Percentiles rank a stretch among this genome's conserved stretches.
Conservation (phyloP, 805 yeast species). For the Saccharomyces paradoxus region DNA sequence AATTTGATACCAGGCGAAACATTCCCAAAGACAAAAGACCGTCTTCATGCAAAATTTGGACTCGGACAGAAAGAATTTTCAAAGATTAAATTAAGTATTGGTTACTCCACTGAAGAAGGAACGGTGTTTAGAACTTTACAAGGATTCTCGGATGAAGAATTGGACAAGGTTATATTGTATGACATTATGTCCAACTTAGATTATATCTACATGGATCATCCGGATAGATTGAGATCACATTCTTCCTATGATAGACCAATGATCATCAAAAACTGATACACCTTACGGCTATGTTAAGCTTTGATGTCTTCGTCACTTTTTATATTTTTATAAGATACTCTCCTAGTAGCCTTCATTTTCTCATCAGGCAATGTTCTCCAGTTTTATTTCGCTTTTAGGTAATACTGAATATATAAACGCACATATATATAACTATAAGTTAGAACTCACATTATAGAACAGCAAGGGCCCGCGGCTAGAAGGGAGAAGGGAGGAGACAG, state of each 20-base stretch:
- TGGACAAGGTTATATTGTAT: conserved; percentile 38
- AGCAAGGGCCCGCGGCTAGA: no score
- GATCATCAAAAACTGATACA: conserved; percentile 38
- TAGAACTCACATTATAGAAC: neutral
- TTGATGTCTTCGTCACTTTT: neutral
- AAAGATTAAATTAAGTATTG: conserved; percentile 49
- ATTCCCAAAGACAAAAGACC: conserved; percentile 49
- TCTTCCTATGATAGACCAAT: conserved; percentile 50
- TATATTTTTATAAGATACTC: neutral
- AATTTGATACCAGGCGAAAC: conserved; percentile 61
- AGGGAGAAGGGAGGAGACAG: neutral
- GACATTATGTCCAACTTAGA: conserved; percentile 45
- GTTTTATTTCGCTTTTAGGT: neutral
- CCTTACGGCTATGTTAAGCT: neutral
- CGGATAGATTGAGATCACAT: conserved; percentile 64
- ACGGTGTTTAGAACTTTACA: conserved; percentile 31
- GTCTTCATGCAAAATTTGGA: conserved; percentile 66
- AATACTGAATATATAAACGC: neutral
- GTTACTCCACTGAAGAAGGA: conserved; percentile 27
- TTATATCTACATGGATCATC: conserved; percentile 75
- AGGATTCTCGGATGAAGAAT: conserved; percentile 46
- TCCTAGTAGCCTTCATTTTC: neutral
- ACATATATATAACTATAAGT: neutral
- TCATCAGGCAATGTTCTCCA: neutral
- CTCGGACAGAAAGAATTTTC: conserved; percentile 73